phyloP scores from a whole-genome alignment of 1,284 basidiomycete genomes.

The Papiliotrema nemorosa region DNA sequence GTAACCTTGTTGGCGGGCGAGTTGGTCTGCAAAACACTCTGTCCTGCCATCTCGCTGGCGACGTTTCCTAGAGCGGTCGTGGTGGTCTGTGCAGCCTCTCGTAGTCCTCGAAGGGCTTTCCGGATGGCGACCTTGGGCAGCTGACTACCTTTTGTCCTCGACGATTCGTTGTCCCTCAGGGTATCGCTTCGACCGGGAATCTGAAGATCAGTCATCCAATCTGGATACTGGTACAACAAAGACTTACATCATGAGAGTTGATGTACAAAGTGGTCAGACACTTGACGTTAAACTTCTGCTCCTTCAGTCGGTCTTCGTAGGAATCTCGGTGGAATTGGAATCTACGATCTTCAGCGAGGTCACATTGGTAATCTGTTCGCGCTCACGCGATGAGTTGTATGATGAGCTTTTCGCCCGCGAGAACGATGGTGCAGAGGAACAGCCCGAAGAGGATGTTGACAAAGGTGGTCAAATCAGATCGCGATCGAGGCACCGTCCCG shows the following conservation, averaged over 20 bases:
- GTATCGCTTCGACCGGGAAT: slow-evolving; percentile 67
- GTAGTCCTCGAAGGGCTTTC: slow-evolving; percentile 68
- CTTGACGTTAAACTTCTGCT: slow-evolving; percentile 76
- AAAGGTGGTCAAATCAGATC: slow-evolving; percentile 46
- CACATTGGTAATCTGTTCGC: neutral
- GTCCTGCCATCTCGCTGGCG: slow-evolving; percentile 53
- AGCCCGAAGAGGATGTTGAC: slow-evolving; percentile 70
- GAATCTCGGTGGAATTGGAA: slow-evolving; percentile 75
- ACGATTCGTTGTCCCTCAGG: slow-evolving; percentile 52
- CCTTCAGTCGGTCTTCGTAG: slow-evolving; percentile 78
- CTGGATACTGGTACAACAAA: neutral
- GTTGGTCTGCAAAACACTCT: slow-evolving; percentile 80
- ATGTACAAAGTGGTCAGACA: slow-evolving; percentile 73
- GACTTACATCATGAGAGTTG: slow-evolving; percentile 60
- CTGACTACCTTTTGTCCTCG: slow-evolving; percentile 49
- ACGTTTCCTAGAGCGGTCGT: slow-evolving; percentile 75
- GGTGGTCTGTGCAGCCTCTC: slow-evolving; percentile 69
- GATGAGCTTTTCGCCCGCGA: slow-evolving; percentile 77
- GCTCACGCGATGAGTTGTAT: slow-evolving; percentile 74
- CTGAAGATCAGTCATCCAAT: slow-evolving; percentile 6
- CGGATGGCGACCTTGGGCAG: slow-evolving; percentile 66
- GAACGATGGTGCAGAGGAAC: slow-evolving; percentile 66
- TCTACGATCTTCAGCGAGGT: slow-evolving; percentile 6
- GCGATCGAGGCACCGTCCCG: slow-evolving; percentile 15
- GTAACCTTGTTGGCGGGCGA: slow-evolving; percentile 79